These are phyloP conservation scores for Heracleum sosnowskyi DNA, from an alignment of 129 eudicot species.

Conservation along the genomic window DNA sequence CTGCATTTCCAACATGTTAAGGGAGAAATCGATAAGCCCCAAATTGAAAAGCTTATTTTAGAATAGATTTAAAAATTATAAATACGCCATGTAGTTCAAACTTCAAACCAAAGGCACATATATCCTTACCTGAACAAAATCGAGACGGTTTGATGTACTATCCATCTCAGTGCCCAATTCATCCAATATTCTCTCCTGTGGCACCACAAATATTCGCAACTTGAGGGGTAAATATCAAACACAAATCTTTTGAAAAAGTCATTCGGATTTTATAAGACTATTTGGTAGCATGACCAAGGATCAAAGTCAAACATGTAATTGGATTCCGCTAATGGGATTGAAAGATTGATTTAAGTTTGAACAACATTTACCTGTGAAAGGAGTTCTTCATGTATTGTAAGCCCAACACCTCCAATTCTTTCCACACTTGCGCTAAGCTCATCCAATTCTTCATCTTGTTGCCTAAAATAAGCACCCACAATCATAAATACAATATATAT, in stretches of 20 bases:
- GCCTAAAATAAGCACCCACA: slow-evolving; percentile 35
- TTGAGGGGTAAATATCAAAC: background rate
- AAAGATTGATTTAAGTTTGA: background rate
- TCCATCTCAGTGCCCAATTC: slow-evolving; percentile 91
- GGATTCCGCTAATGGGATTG: background rate
- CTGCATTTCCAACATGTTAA: slow-evolving; percentile 33
- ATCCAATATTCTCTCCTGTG: slow-evolving; percentile 70
- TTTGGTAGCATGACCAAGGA: background rate
- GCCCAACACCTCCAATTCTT: slow-evolving; percentile 81
- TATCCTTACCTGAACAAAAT: slow-evolving; percentile 68
- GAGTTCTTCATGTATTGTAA: slow-evolving; percentile 81
- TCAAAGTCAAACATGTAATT: background rate
- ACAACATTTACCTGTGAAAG: slow-evolving; percentile 41
- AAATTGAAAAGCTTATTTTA: background rate
- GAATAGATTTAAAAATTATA: background rate
- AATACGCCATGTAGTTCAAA: background rate
- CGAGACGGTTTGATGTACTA: slow-evolving; percentile 84
- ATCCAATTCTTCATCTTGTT: slow-evolving; percentile 81
- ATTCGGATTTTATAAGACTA: background rate
- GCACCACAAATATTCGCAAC: slow-evolving; percentile 2
- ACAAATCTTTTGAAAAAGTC: background rate
- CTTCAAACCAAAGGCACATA: background rate
- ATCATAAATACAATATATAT: background rate
- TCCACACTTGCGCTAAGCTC: slow-evolving; percentile 87
- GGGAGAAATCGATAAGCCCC: background rate